Evolutionary conservation across 345 rosid species (phyloP).

Genomic region (Hypericum androsaemum): DNA sequence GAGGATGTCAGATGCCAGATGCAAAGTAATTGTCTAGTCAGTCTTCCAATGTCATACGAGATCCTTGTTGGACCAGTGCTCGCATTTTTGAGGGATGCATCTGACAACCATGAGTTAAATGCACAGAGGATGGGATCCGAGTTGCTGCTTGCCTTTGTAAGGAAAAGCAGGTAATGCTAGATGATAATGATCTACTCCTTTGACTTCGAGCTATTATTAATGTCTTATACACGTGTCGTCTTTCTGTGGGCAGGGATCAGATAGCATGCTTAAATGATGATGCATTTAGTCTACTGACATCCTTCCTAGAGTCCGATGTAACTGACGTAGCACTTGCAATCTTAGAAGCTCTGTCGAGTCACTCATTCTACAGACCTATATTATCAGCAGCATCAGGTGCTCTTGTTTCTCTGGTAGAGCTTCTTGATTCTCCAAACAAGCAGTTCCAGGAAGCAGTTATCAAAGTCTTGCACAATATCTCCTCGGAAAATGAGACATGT

Average conservation of each 20-base stretch:
- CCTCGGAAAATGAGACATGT: conserved; percentile 11
- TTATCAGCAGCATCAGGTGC: conserved; percentile 20
- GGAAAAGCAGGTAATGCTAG: conserved; percentile 18
- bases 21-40: conserved; percentile 6
- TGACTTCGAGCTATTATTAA: background rate
- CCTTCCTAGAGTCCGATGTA: conserved; percentile 22
- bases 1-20: conserved; percentile 20
- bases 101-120: conserved; percentile 14
- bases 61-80: conserved; percentile 18
- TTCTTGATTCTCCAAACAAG: conserved; percentile 17
- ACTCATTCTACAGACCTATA: conserved; percentile 12
- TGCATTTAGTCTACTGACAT: conserved; percentile 15
- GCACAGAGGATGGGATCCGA: conserved; percentile 28
- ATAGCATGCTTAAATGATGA: conserved; percentile 19
- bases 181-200: background rate
- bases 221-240: background rate
- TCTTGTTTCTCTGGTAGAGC: conserved; percentile 22
- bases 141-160: conserved; percentile 25
- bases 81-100: conserved; percentile 27
- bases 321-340: conserved; percentile 19
- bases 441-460: conserved; percentile 15
- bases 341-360: conserved; percentile 21
- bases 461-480: conserved; percentile 25
- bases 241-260: conserved; percentile 17
- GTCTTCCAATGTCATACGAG: conserved; percentile 7